A percentile compares a stretch with the other conserved stretches of the same genome.
phyloP scores from a whole-genome alignment of 2,329 filamentous ascomycete species.

The Podosphaera xanthii region DNA sequence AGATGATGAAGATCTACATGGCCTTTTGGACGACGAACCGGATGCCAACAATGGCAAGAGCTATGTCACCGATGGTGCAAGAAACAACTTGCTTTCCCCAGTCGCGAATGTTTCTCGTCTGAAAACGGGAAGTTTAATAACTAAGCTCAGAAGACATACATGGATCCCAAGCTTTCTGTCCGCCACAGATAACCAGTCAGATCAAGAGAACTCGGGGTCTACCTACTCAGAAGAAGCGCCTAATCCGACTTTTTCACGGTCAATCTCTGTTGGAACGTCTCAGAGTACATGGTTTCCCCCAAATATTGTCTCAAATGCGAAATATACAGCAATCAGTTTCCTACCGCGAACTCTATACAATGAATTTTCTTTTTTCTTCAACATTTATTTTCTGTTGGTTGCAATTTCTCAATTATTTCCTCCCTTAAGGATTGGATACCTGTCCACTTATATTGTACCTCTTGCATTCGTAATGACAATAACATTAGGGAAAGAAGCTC shows the following conservation, averaged over 20 bases:
- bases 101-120: conserved; percentile 6
- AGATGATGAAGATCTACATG: conserved; percentile 41
- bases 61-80: background rate
- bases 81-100: background rate
- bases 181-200: conserved; percentile 5
- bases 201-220: conserved; percentile 10
- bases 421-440: conserved; percentile 71
- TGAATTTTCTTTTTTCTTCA: conserved; percentile 99
- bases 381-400: conserved; percentile 94
- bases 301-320: conserved; percentile 87
- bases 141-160: conserved; percentile 28
- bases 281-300: conserved; percentile 62
- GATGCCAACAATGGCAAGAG: conserved; percentile 19
- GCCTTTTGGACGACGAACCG: conserved; percentile 40
- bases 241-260: conserved; percentile 47
- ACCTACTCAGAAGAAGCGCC: conserved; percentile 29
- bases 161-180: conserved; percentile 48
- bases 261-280: conserved; percentile 49
- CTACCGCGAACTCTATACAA: conserved; percentile 88
- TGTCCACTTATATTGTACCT: conserved; percentile 84
- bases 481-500: conserved; percentile 85
- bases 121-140: conserved; percentile 19
- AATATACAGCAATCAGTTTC: conserved; percentile 90
- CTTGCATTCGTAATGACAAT: conserved; percentile 79
- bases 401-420: conserved; percentile 86